A percentile compares a stretch with the other conserved stretches of the same genome.
Evolutionary conservation across 805 yeast species (phyloP).

Genomic region (Kluyveromyces lactis): DNA sequence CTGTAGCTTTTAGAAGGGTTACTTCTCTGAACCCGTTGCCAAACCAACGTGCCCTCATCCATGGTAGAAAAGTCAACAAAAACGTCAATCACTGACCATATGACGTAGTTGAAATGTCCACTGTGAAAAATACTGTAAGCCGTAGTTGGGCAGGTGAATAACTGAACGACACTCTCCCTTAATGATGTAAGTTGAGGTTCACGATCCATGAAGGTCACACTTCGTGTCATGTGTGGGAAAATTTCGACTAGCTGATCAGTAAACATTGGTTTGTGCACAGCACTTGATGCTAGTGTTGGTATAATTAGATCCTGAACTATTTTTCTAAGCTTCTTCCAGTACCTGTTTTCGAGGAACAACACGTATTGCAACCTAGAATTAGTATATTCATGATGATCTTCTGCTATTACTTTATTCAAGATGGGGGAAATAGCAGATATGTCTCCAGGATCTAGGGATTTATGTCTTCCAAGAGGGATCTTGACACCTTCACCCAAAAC

Average conservation of each 20-base stretch:
- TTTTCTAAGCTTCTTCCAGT: constrained; percentile 44
- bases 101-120: constrained; percentile 34
- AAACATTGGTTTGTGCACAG: constrained; percentile 38
- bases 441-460: constrained; percentile 14
- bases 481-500: constrained; percentile 28
- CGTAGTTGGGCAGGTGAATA: constrained; percentile 83
- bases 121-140: constrained; percentile 42
- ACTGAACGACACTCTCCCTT: constrained; percentile 68
- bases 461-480: constrained; percentile 31
- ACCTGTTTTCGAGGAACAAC: constrained; percentile 51
- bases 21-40: constrained; percentile 28
- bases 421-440: constrained; percentile 25
- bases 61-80: constrained; percentile 35
- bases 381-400: constrained; percentile 12
- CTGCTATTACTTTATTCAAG: constrained; percentile 12
- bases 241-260: constrained; percentile 47
- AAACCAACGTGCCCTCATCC: constrained; percentile 29
- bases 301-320: constrained; percentile 40
- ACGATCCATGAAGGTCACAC: constrained; percentile 57
- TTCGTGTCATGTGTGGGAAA: constrained; percentile 41
- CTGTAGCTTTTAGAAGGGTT: constrained; percentile 29
- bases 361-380: constrained; percentile 51
- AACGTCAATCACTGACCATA: constrained; percentile 39
- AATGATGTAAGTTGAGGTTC: constrained; percentile 81
- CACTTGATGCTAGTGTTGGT: constrained; percentile 48